Conservation (phyloP, 768 basidiomycete species). For the Lactifluus rugatus region DNA sequence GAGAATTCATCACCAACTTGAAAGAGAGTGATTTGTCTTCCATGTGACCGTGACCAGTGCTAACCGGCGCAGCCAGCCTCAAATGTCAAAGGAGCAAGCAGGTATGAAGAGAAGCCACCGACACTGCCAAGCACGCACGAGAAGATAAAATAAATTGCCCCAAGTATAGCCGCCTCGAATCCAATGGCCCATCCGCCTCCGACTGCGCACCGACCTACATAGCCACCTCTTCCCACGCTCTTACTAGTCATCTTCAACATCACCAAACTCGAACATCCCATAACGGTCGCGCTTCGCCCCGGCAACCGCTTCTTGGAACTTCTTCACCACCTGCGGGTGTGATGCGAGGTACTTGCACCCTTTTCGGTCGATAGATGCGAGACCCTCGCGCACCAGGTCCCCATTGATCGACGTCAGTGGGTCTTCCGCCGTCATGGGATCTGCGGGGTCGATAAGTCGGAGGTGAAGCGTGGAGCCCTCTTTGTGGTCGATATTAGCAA, state of each 20-base stretch:
- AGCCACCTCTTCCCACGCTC: not conserved
- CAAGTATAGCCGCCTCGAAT: not conserved
- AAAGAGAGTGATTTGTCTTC: too few species aligned
- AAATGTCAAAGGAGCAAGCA: not conserved
- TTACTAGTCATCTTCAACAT: slow-evolving; percentile 78
- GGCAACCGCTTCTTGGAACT: slow-evolving; percentile 48
- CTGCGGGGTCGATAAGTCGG: slow-evolving; percentile 82
- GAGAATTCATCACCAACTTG: too few species aligned
- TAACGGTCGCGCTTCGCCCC: slow-evolving; percentile 65
- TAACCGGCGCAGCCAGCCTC: too few species aligned
- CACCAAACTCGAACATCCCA: slow-evolving; percentile 90
- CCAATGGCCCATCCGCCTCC: not conserved
- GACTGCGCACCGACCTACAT: not conserved
- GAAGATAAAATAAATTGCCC: not conserved
- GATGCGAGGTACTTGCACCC: slow-evolving; percentile 59
- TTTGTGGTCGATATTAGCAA: slow-evolving; percentile 88
- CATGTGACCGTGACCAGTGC: too few species aligned
- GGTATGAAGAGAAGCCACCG: not conserved
- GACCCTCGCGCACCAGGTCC: slow-evolving; percentile 80
- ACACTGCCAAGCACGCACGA: not conserved
- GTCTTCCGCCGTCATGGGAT: slow-evolving; percentile 57
- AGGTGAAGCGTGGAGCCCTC: slow-evolving; percentile 76
- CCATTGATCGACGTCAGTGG: slow-evolving; percentile 78
- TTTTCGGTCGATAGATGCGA: slow-evolving; percentile 72
- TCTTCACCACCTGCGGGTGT: slow-evolving; percentile 60